A percentile compares a stretch with the other conserved stretches of the same genome.
Conservation (phyloP, 2,329 filamentous ascomycete species). For the Helminthosporium solani region DNA sequence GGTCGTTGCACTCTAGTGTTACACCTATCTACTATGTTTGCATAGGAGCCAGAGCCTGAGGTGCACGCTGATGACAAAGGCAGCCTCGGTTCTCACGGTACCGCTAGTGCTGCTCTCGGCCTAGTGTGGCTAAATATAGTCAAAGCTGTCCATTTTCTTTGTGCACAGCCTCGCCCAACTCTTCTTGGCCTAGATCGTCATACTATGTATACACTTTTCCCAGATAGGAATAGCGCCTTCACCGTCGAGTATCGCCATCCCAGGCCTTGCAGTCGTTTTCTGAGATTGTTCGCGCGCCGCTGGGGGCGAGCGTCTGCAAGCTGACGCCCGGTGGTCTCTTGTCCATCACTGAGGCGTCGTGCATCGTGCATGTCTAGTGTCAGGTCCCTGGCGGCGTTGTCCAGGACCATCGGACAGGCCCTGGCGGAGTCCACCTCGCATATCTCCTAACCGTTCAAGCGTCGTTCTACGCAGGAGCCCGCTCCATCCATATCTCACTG, state of each 20-base stretch:
- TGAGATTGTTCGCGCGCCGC: conserved; percentile 4
- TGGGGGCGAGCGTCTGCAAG: conserved; percentile 19
- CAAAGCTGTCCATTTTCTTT: conserved; percentile 26
- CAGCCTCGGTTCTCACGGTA: conserved; percentile 13
- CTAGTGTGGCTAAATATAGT: conserved; percentile 32
- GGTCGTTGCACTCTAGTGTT: too few relatives aligned
- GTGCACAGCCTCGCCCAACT: conserved; percentile 4
- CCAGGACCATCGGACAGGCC: conserved; percentile 21
- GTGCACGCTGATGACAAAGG: conserved; percentile 11
- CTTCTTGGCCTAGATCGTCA: conserved; percentile 12
- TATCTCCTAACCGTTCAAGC: conserved; percentile 24
- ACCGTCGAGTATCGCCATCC: too few relatives aligned
- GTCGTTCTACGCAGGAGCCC: conserved; percentile 21
- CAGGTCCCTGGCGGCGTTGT: conserved; percentile 22
- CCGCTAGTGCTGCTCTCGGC: conserved; percentile 5
- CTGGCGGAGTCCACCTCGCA: conserved; percentile 22
- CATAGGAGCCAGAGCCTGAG: neutral
- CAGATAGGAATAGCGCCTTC: neutral
- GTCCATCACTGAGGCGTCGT: neutral
- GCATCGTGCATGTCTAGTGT: conserved; percentile 6
- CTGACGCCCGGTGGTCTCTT: conserved; percentile 12
- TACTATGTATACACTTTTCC: conserved; percentile 1
- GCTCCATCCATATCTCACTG: conserved; percentile 7
- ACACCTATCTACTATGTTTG: too few relatives aligned
- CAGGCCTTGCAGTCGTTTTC: neutral